Base-by-base conservation (phyloP, 2,329 filamentous ascomycete species). In the Neoascochyta sp. region DNA sequence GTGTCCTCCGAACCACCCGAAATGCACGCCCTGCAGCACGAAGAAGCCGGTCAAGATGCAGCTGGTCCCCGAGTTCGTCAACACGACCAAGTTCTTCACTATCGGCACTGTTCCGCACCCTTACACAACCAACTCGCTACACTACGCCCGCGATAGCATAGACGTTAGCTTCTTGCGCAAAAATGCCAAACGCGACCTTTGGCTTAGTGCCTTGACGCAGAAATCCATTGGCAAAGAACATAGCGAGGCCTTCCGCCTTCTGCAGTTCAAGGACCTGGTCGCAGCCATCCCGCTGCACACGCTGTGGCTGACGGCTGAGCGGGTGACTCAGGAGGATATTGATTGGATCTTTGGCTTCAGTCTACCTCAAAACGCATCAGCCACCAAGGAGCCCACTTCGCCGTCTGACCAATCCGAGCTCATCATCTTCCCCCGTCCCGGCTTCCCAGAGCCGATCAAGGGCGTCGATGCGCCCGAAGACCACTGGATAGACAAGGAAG, bases 21-120 rank as follows among this genome's bases (percentile, higher is more conserved):
- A 76, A 35, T 96, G 90, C 66, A 77, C 72, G 16, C 80, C 82
- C 4, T 96, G 90, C 62, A 47, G 58, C 29, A 69, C 78, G 14
- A 73, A 75, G 7, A 73, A 75, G 17, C 73, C 76, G 0, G 73
- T 87, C 64, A 76, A 75, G 29, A 74, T 94, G 45, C 69, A 72
- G n/a, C 82, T 80, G 1, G 76, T 80, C 3, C 64, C 75, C 3
- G 66, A 73, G 11, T 92, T 86, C 62, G 74, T 74, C 32, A 95
- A 95, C 61, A 74, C 73, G 4, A 80, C 81, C 9, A 71, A 70
- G 2, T 57, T 83, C 10, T 96, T 88, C 67, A 87, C 83, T 3
- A 85, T 98, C 42, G 88, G 83, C 36, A 85, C 81, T 1, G 82
- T 96, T 9, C 90, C 90, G 0, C 92, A 98, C 58, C 92, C 92